Base-by-base conservation (phyloP, 2,329 filamentous ascomycete genomes). In the Colletotrichum orchidophilum region DNA sequence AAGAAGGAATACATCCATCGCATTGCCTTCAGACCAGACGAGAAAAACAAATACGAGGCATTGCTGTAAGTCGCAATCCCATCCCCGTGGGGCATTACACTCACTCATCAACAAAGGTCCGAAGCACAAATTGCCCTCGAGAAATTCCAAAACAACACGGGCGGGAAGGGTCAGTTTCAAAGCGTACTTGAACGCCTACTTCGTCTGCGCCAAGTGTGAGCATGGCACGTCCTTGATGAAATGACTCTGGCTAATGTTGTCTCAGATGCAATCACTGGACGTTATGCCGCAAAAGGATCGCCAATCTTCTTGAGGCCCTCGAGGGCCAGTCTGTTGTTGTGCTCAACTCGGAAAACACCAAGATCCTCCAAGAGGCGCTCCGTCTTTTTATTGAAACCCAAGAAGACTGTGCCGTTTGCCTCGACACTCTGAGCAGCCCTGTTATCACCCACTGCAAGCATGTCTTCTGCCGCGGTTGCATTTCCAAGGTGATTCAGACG, bases 381-480 rank as follows among this genome's bases (percentile, higher is more conserved):
- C 90, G 93, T 71, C 84, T 97, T 8, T 91, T 90, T 73, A 92
- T 96, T 65, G 94, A 97, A 74, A 92, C 87, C 55, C 93, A 94
- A 72, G 95, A 97, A 75, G 92, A 95, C 71, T 97, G 95, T 76
- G 87, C 93, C 0, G 88, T 97, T 62, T 97, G 95, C 79, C 88
- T 95, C 35, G 94, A 97, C 33, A 83, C 85, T 0, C 85, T 96
- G 3, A 89, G 90, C 29, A 84, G 88, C 3, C 94, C 95, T 0
- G 90, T 96, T 63, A 97, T 97, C 76, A 97, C 94, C 1, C 89
- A 91, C 58, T 97, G 95, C 81, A 94, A 93, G 29, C 95, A 97
- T 79, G 85, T 91, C 1, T 97, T 95, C 80, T 95, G 94, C 74
- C 85, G 84, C 26, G 82, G 84, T 5, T 97, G 95, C 78, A 94